Base-by-base conservation (phyloP, 139 green algal species). In the Nannochloris sp. region DNA sequence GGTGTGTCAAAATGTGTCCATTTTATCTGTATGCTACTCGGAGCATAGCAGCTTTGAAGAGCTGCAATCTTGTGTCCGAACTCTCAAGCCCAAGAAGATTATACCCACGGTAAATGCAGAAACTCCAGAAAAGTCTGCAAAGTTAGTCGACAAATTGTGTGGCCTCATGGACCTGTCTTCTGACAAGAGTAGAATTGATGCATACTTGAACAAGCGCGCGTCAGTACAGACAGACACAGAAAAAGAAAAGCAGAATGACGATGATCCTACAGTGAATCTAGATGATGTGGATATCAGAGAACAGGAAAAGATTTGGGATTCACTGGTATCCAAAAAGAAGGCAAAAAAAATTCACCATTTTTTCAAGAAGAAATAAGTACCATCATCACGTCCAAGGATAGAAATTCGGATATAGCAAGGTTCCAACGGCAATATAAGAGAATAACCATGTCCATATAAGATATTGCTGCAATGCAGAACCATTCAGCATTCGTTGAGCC, bases 1-100 rank as follows among this genome's bases (percentile, higher is more conserved):
- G n/a, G 14, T 21, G 19, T 31, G 23, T 12, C 15, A 53, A 18
- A 55, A 53, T 14, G 86, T 84, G 21, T 89, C 88, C 2, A 57
- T 92, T 23, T 85, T 96, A 40, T 69, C 81, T 18, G 83, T 95
- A 48, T 85, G 85, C 2, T 93, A 93, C 74, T 83, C 68, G 14
- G 84, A 95, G 72, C 87, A 93, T 74, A 83, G 62, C 49, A 86
- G 67, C 62, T 89, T 82, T 49, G 44, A 48, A 14, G 86, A 90
- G 74, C 65, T 91, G 69, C 58, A 72, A 4, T 63, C 79, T 15
- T 90, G 90, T 74, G 80, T 91, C 48, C 40, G 40, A 2, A 90
- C 78, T 79, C 68, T 94, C 40, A 48, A 58, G 16, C 86, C 76
- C 12, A n/a, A 3, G n/a, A 56, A 40, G 25, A 70, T 78, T 59